A percentile compares a stretch with the other conserved stretches of the same genome.
Evolutionary conservation across 164 flowering plant genomes (phyloP).

Genomic region (Macadamia integrifolia): DNA sequence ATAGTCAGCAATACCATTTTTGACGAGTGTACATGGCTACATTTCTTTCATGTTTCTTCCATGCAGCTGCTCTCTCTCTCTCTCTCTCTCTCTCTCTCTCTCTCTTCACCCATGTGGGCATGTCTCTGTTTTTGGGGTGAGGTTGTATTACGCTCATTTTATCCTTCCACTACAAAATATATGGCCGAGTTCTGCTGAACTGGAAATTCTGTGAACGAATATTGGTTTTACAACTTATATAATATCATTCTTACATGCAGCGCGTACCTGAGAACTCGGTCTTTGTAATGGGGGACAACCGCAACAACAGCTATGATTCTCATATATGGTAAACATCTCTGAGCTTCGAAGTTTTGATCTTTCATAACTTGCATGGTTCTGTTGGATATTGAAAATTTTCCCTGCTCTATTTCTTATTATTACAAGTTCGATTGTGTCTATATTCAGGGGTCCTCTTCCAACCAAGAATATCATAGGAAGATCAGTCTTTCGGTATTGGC

Average conservation of each 20-base stretch:
- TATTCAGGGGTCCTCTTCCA: conserved; percentile 86
- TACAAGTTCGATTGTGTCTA: background rate
- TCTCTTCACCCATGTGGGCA: no score
- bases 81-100: no score
- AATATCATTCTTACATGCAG: conserved; percentile 32
- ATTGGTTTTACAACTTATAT: no score
- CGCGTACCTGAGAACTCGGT: conserved; percentile 79
- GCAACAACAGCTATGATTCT: conserved; percentile 97
- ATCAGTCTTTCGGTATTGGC: conserved; percentile 90
- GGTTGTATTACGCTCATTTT: background rate
- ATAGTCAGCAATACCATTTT: background rate
- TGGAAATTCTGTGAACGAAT: background rate
- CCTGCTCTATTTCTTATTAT: background rate
- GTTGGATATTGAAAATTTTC: background rate
- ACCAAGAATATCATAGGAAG: conserved; percentile 88
- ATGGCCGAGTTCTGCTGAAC: background rate
- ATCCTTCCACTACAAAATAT: background rate
- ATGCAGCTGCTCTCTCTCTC: no score
- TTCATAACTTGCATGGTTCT: background rate
- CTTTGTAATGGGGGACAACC: conserved; percentile 99
- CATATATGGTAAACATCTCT: conserved; percentile 72
- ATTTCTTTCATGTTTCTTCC: background rate
- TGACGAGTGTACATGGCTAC: background rate
- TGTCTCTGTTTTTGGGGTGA: no score
- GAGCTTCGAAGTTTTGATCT: background rate